Conservation (phyloP, 2,329 filamentous ascomycete genomes). For the Geosmithia flava region DNA sequence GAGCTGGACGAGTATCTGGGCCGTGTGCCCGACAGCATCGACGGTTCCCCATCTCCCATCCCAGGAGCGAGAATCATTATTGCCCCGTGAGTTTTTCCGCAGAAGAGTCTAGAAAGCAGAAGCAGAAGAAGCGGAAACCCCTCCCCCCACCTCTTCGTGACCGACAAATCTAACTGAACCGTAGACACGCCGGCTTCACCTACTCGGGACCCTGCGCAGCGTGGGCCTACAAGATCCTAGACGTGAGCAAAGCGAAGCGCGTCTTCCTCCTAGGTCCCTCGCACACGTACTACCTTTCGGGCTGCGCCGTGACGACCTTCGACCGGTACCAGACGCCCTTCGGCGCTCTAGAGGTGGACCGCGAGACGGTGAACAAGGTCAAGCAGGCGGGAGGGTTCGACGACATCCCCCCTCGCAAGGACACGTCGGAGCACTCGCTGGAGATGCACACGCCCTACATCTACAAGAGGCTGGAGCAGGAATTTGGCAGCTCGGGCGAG, state of each 20-base stretch:
- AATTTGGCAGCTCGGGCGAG: constrained; percentile 32
- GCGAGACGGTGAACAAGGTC: constrained; percentile 36
- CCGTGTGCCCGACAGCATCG: constrained; percentile 53
- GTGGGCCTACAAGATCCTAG: constrained; percentile 85
- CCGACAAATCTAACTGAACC: not conserved
- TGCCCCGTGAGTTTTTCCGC: constrained; percentile 60
- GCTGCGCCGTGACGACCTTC: constrained; percentile 65
- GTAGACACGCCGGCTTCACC: constrained; percentile 81
- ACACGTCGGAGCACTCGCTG: constrained; percentile 80
- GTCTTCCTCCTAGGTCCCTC: constrained; percentile 90
- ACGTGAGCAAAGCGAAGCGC: constrained; percentile 70
- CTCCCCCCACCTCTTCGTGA: not conserved
- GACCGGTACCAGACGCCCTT: constrained; percentile 62
- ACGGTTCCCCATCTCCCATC: constrained; percentile 50
- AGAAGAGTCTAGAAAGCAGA: not conserved
- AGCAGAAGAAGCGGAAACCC: too few species aligned
- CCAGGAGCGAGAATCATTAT: constrained; percentile 74
- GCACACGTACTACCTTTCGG: constrained; percentile 71
- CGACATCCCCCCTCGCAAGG: constrained; percentile 51
- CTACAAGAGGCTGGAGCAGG: constrained; percentile 56
- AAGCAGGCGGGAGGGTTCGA: constrained; percentile 18
- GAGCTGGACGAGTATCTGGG: constrained; percentile 68
- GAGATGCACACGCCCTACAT: constrained; percentile 97
- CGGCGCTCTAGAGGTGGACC: constrained; percentile 57
- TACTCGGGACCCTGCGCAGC: constrained; percentile 89